These are phyloP conservation scores for Laburnicola sp. DNA, from an alignment of 2,329 filamentous ascomycete species.

Conservation along the genomic window DNA sequence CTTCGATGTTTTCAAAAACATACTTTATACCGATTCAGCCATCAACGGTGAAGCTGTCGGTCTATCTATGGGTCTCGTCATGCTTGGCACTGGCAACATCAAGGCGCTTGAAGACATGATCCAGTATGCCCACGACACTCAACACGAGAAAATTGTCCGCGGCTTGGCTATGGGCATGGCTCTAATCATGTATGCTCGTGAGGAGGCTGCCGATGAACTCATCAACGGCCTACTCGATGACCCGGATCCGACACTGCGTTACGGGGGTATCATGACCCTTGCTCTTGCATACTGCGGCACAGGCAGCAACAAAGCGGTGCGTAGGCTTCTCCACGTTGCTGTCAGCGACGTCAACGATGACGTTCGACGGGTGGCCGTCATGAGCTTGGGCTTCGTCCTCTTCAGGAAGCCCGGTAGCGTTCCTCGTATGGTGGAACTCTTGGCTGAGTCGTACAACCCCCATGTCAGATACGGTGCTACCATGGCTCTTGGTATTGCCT, in stretches of 20 bases:
- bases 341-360: too few species aligned
- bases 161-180: constrained; percentile 96
- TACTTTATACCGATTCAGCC: too few species aligned
- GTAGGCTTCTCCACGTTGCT: constrained; percentile 91
- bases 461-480: constrained; percentile 97
- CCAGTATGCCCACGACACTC: constrained; percentile 94
- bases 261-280: constrained; percentile 98
- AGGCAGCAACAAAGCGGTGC: constrained; percentile 97
- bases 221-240: constrained; percentile 93
- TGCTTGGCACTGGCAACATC: constrained; percentile 99
- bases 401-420: constrained; percentile 98
- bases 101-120: constrained; percentile 99
- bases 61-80: too few species aligned
- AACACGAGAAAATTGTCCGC: constrained; percentile 98
- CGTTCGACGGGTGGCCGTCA: too few species aligned
- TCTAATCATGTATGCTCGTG: constrained; percentile 94
- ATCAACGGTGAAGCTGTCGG: too few species aligned
- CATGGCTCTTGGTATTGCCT: constrained; percentile 98
- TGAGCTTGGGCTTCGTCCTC: constrained; percentile 95
- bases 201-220: constrained; percentile 91
- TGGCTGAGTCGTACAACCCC: constrained; percentile 98
- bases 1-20: too few species aligned
- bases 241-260: constrained; percentile 88
- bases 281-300: constrained; percentile 96
- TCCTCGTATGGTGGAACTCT: constrained; percentile 96